phyloP scores from a whole-genome alignment of 306 rosid species.

The Dryas alaskensis region DNA sequence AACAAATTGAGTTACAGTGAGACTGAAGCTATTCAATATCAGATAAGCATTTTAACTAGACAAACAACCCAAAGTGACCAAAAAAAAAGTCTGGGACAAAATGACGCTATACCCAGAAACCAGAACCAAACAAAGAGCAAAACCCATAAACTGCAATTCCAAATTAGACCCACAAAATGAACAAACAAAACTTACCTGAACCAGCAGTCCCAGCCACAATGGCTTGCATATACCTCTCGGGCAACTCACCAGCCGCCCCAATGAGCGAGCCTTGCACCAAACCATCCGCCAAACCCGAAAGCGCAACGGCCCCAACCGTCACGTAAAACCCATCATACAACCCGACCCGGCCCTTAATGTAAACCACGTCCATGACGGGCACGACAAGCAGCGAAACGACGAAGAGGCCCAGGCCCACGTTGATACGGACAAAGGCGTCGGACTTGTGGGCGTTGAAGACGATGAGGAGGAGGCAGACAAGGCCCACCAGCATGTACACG shows the following conservation, averaged over 20 bases:
- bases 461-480: constrained; percentile 50
- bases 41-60: background rate
- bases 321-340: constrained; percentile 60
- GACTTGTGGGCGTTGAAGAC: constrained; percentile 60
- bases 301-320: constrained; percentile 46
- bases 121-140: background rate
- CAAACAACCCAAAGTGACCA: background rate
- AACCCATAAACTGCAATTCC: background rate
- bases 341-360: constrained; percentile 72
- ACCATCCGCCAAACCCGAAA: constrained; percentile 66
- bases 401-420: constrained; percentile 59
- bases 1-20: too few species aligned
- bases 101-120: constrained; percentile 6
- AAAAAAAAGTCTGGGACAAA: background rate
- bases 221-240: constrained; percentile 84
- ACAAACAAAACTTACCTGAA: constrained; percentile 43
- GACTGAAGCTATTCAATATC: background rate
- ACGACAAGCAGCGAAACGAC: constrained; percentile 51
- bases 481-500: constrained; percentile 55
- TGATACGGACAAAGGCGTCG: constrained; percentile 55
- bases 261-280: constrained; percentile 73
- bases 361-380: constrained; percentile 56
- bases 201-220: constrained; percentile 84
- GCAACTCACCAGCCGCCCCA: constrained; percentile 85
- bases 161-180: background rate